Conservation (phyloP, 371 early-diverging fungal species). For the Lichtheimia hyalospora region DNA sequence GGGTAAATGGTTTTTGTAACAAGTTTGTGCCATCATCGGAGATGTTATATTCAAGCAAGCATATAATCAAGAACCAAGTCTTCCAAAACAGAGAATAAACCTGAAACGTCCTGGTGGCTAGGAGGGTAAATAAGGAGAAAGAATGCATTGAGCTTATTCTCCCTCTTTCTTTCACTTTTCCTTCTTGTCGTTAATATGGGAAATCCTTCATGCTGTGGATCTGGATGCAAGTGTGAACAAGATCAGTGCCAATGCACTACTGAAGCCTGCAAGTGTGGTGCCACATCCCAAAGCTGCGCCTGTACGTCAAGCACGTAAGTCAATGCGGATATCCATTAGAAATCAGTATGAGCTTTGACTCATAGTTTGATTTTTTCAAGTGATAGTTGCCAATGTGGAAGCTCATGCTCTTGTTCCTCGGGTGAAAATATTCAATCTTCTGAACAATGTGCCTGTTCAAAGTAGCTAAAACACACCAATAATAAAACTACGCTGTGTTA, state of each 20-base stretch:
- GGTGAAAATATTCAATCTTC: neutral
- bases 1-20: no score
- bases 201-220: neutral
- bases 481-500: no score
- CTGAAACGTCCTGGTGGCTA: neutral
- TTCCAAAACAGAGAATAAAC: no score
- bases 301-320: no score
- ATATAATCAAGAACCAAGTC: no score
- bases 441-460: neutral
- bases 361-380: neutral
- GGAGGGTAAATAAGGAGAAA: neutral
- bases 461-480: neutral
- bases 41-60: no score
- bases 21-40: no score
- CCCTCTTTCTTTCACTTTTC: neutral
- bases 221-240: neutral
- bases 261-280: neutral
- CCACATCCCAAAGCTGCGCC: neutral
- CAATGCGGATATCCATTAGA: no score
- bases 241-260: neutral
- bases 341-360: no score
- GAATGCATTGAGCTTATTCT: neutral
- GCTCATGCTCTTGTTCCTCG: neutral
- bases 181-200: neutral
- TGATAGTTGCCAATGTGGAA: neutral